A percentile compares a stretch with the other conserved stretches of the same genome.
Conservation (phyloP, 768 basidiomycete genomes). For the Psilocybe cyanescens region DNA sequence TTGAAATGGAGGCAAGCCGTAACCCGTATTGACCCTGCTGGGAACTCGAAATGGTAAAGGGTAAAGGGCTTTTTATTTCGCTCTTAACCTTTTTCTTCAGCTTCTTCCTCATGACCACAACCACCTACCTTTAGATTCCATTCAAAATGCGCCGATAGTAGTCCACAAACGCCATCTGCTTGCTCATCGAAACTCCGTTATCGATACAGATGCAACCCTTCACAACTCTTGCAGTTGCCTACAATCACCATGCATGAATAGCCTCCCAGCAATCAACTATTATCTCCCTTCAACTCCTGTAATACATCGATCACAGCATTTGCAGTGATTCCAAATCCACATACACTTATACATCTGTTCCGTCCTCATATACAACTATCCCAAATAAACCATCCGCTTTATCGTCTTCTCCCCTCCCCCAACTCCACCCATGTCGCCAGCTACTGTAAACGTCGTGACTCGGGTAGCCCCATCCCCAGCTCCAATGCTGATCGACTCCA, state of each 20-base stretch:
- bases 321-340: neutral
- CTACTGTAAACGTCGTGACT: slow-evolving; percentile 17
- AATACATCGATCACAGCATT: slow-evolving; percentile 5
- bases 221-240: slow-evolving; percentile 3
- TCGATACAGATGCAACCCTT: slow-evolving; percentile 22
- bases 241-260: slow-evolving; percentile 10
- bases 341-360: neutral
- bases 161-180: neutral
- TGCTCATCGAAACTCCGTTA: slow-evolving; percentile 1
- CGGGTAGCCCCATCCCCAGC: slow-evolving; percentile 4
- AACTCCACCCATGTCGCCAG: slow-evolving; percentile 12
- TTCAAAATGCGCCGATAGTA: slow-evolving; percentile 13
- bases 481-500: slow-evolving; percentile 11
- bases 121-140: slow-evolving; percentile 20
- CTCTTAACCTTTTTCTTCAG: slow-evolving; percentile 7
- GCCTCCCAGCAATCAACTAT: neutral
- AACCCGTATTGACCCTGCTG: slow-evolving; percentile 2
- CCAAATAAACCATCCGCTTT: neutral
- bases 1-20: neutral
- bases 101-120: slow-evolving; percentile 12
- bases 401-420: neutral
- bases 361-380: neutral
- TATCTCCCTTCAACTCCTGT: neutral
- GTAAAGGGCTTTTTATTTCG: slow-evolving; percentile 3
- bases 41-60: slow-evolving; percentile 8